Evolutionary conservation across 148 eudicot genomes (phyloP), one percentile per base, ranked within the genome.

Genomic region (Silene conica): DNA sequence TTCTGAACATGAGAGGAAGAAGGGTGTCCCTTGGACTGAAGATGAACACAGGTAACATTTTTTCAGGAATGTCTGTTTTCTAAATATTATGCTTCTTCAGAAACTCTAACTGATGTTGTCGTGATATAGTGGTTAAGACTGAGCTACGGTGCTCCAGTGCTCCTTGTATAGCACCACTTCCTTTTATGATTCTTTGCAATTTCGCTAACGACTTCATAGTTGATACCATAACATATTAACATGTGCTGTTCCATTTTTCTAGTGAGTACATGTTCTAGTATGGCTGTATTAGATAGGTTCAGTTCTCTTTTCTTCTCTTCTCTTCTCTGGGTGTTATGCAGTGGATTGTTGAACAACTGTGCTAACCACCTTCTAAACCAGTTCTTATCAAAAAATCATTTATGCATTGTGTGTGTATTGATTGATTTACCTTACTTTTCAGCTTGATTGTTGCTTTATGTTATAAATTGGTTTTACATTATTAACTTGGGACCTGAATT

Each of bases 11-110:
- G 98, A 95, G 65, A 88, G 96, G 73, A 90, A 87, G 63, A 95
- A 95, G 81, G 99, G 99, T 20, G 84, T 95, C 5, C 97, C 99
- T 19, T 95, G 99, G 99, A 95, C 99, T 50, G 92, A 92, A 75
- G 97, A 90, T 43, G 97, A 95, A 70, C 99, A 95, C 83, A 92
- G 92, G 99, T 95, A 70, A 79, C 7, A 21, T 23, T 21, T 8
- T 8, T 38, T 19, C 62, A 0, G 6, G 0, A 21, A 13, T 5
- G 13, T 22, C 4, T 48, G 5, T 25, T 5, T 8, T 26, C 64
- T 63, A 38, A 45, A 3, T 26, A 6, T 14, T 70, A 16, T 25
- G 34, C 46, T 23, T 31, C 6, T 69, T 69, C 20, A 38, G 43
- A 38, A 38, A 38, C 9, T 38, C 28, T 26, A 26, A 38, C 2